These are phyloP conservation scores for Tylopilus felleus DNA, from an alignment of 768 basidiomycete species.

Conservation along the genomic window DNA sequence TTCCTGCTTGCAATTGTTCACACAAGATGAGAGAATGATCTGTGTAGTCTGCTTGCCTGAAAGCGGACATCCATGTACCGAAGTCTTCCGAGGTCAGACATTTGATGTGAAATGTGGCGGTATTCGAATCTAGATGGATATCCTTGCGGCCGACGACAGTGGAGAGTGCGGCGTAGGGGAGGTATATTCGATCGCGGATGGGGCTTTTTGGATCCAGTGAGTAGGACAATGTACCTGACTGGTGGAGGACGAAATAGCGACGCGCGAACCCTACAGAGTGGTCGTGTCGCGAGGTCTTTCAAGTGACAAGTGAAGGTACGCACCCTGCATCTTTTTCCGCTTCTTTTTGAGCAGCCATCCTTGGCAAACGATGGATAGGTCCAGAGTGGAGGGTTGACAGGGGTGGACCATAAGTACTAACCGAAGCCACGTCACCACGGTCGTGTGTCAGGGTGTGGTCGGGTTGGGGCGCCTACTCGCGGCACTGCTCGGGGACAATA, in stretches of 20 bases:
- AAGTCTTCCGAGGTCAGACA: conserved; percentile 73
- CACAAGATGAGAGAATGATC: conserved; percentile 9
- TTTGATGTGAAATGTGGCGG: conserved; percentile 79
- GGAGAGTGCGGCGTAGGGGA: conserved; percentile 73
- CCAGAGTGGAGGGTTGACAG: neutral
- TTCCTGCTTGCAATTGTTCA: conserved; percentile 42
- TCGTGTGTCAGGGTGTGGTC: neutral
- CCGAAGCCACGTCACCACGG: neutral
- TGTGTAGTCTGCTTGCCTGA: conserved; percentile 48
- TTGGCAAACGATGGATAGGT: conserved; percentile 43
- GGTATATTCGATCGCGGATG: conserved; percentile 62
- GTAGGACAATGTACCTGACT: conserved; percentile 70
- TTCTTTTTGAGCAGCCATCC: conserved; percentile 89
- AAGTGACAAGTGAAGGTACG: conserved; percentile 3
- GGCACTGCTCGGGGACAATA: neutral
- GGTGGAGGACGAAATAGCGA: conserved; percentile 70
- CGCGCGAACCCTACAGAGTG: conserved; percentile 68
- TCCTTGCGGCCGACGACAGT: conserved; percentile 71
- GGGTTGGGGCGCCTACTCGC: neutral
- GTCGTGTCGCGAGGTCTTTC: neutral
- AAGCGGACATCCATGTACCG: conserved; percentile 66
- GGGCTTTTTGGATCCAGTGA: conserved; percentile 71
- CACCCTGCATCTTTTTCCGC: conserved; percentile 86
- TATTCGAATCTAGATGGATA: conserved; percentile 75
- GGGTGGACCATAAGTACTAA: neutral